phyloP scores from a whole-genome alignment of 179 eudicot species.

The Heliamphora pulchella region DNA sequence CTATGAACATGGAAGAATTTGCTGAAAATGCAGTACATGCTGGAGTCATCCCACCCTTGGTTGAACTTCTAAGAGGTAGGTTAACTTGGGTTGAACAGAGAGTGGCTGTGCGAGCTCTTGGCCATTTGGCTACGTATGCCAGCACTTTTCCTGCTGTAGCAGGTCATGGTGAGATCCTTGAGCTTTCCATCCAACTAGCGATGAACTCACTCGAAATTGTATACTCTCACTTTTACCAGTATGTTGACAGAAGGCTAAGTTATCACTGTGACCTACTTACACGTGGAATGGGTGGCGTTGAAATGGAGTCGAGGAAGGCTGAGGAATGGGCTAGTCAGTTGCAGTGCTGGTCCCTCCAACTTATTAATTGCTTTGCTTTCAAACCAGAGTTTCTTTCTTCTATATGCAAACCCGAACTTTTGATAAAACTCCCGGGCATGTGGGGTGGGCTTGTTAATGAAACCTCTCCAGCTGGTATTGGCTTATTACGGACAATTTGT shows the following conservation, averaged over 20 bases:
- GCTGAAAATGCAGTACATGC: slow-evolving; percentile 54
- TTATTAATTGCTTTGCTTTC: slow-evolving; percentile 67
- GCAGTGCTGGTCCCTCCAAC: slow-evolving; percentile 77
- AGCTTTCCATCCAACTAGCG: slow-evolving; percentile 55
- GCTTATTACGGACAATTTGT: slow-evolving; percentile 60
- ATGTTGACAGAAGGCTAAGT: slow-evolving; percentile 56
- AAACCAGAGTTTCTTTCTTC: slow-evolving; percentile 56
- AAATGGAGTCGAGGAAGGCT: slow-evolving; percentile 74
- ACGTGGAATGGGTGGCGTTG: slow-evolving; percentile 73
- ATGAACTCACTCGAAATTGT: slow-evolving; percentile 66
- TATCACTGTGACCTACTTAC: slow-evolving; percentile 71
- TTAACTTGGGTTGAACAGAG: slow-evolving; percentile 69
- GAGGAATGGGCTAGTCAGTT: slow-evolving; percentile 82
- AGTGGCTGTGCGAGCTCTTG: slow-evolving; percentile 62
- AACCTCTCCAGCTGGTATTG: slow-evolving; percentile 69
- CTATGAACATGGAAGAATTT: slow-evolving; percentile 67
- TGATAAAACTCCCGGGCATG: slow-evolving; percentile 59
- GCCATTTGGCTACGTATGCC: slow-evolving; percentile 58
- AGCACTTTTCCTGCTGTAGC: slow-evolving; percentile 52
- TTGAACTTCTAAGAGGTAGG: slow-evolving; percentile 57
- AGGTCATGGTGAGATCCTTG: slow-evolving; percentile 56
- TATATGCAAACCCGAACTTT: slow-evolving; percentile 62
- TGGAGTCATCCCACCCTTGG: slow-evolving; percentile 55
- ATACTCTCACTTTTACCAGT: slow-evolving; percentile 66
- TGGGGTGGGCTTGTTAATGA: slow-evolving; percentile 82